Base-by-base conservation (phyloP, 1,284 basidiomycete genomes). In the Fomitopsis pinicola region DNA sequence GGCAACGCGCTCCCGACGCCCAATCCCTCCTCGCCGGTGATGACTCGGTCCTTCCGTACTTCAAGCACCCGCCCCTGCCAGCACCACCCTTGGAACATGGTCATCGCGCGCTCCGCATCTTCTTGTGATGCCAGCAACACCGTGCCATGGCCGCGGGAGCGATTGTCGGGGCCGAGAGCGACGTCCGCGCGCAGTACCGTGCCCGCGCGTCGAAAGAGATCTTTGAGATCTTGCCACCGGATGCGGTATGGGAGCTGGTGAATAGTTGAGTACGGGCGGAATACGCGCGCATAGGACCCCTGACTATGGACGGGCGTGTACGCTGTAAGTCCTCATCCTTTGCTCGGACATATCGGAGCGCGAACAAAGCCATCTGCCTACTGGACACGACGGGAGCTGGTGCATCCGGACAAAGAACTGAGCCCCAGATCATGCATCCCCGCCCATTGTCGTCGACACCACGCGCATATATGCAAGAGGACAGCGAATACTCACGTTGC, bases 221-320 rank as follows among this genome's bases (percentile, higher is more conserved):
- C 97, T 72, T 99, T 98, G 66, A 99, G 85, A 76, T 99, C 97
- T 78, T 98, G 95, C 95, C 95, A 98, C 65, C 94, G 87, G 35
- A 95, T 94, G 65, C 93, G 84, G 77, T 95, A 95, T 0, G 95
- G 94, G 17, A 97, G 83, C 91, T 95, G 60, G 44, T 17, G 45
- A 19, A 28, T 7, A 48, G 19, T 10, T 26, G 48, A 33, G 17
- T 28, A 50, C 19, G 28, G 28, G 28, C 5, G 28, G 28, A 26
- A 22, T 15, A 45, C 15, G 12, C 40, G 10, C 17, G 15, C 22
- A 45, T 45, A 22, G n/a, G n/a, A 45, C n/a, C 1, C 42, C 15
- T 19, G 42, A 22, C 42, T 45, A 3, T 40, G 38, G 38, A 40
- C 14, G 38, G 38, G 14, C 2, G 38, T 8, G 38, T 5, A 40